Conservation (phyloP, 352 stramenopile genomes). For the Globisporangium sylvaticum region DNA sequence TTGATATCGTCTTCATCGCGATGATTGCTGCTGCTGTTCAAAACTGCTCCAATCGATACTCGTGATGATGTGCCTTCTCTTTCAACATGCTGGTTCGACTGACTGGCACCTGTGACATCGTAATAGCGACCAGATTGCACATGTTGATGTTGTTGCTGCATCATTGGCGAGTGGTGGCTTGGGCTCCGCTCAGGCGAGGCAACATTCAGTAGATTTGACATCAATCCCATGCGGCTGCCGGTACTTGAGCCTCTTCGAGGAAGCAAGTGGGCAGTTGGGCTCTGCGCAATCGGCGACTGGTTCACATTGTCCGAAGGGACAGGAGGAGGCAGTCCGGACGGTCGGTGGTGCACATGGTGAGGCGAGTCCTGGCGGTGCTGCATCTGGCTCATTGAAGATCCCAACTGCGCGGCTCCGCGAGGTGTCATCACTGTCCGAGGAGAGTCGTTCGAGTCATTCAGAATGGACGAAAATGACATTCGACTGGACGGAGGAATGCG, state of each 20-base stretch:
- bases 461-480: slow-evolving; percentile 89
- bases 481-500: slow-evolving; percentile 46
- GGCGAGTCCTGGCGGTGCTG: slow-evolving; percentile 21
- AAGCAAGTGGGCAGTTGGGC: slow-evolving; percentile 59
- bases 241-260: slow-evolving; percentile 27
- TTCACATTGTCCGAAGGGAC: slow-evolving; percentile 23
- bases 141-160: slow-evolving; percentile 44
- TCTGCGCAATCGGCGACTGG: slow-evolving; percentile 29
- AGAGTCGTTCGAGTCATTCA: slow-evolving; percentile 78
- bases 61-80: slow-evolving; percentile 13
- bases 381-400: slow-evolving; percentile 10
- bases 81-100: slow-evolving; percentile 4
- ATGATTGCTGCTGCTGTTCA: slow-evolving; percentile 14
- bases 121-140: slow-evolving; percentile 37
- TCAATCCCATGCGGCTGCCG: slow-evolving; percentile 63
- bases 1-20: slow-evolving; percentile 10
- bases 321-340: slow-evolving; percentile 22
- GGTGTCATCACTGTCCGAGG: slow-evolving; percentile 17
- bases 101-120: slow-evolving; percentile 12
- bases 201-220: slow-evolving; percentile 79
- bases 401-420: slow-evolving; percentile 7
- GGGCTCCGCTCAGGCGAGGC: slow-evolving; percentile 44
- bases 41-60: slow-evolving; percentile 19
- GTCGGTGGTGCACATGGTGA: slow-evolving; percentile 14
- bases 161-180: slow-evolving; percentile 39